Evolutionary conservation across 2,329 filamentous ascomycete species (phyloP), one percentile per base, ranked within the genome.

Genomic region (Chrysoporthe austroafricana): DNA sequence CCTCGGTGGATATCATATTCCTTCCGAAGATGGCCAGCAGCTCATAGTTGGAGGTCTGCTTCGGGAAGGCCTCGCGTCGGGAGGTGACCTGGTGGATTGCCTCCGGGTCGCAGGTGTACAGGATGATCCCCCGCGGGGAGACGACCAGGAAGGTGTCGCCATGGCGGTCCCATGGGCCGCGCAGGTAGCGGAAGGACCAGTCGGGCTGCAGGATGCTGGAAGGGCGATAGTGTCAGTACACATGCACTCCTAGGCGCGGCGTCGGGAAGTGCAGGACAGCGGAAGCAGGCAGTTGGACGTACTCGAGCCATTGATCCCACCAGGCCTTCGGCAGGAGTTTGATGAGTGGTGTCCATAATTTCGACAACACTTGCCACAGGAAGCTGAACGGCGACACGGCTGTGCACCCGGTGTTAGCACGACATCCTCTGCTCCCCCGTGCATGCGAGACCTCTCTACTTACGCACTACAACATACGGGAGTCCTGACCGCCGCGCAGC

Each of bases 1-100:
- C 91, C 76, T 94, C 91, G 2, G 89, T 88, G 0, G 87, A 88
- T 32, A 94, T 78, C 1, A 94, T 84, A 74, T 92, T 95, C 66
- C 87, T 83, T 46, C 92, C 91, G 75, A 90, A 94, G 32, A 91
- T 80, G 59, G 88, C 83, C 42, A 92, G 79, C 16, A 86, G 80
- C 21, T 76, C 77, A 73, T 92, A 92, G 64, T 85, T 78, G 67
- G 85, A 78, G 16, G 86, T 84, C 8, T 88, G 86, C 78, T 93
- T 92, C 57, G 89, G 90, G 73, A 94, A 94, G 69, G 89, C 86
- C 60, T 91, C 90, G 56, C 91, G 84, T 59, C 89, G 83, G 4
- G 84, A 81, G 1, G 88, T 87, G 64, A 95, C 85, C 74, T 92
- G 88, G 66, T 83, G 83, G 66, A 92, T 87, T 21, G 84, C 86